Percentiles rank a stretch among this genome's conserved stretches.
phyloP scores from a whole-genome alignment of 2,329 filamentous ascomycete genomes.

The Botrytis elliptica region DNA sequence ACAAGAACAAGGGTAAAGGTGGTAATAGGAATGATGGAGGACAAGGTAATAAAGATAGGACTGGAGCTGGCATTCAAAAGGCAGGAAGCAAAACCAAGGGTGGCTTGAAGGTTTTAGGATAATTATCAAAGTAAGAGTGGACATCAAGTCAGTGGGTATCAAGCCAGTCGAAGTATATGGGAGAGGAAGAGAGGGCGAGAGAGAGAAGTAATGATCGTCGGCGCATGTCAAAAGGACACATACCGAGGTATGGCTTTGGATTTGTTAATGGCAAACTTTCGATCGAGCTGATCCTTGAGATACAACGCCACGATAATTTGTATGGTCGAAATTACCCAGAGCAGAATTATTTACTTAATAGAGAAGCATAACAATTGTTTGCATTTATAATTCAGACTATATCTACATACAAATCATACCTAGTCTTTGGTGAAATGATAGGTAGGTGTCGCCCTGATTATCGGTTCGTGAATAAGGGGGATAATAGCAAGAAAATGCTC shows the following conservation, averaged over 20 bases:
- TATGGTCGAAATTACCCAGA: not conserved
- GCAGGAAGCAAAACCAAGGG: conserved; percentile 67
- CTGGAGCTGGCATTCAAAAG: conserved; percentile 57
- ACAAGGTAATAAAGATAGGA: conserved; percentile 40
- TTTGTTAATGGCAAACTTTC: not conserved
- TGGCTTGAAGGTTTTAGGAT: conserved; percentile 60
- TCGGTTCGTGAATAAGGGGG: not conserved
- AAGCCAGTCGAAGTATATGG: not conserved
- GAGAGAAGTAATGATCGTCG: not conserved
- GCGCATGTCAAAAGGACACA: not conserved
- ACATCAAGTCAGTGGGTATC: not conserved
- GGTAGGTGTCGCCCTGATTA: not conserved
- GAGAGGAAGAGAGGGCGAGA: not conserved
- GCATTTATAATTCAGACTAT: not conserved
- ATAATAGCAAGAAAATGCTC: not conserved
- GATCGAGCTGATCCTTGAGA: not conserved
- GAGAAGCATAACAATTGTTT: not conserved
- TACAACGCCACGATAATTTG: not conserved
- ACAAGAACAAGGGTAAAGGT: conserved; percentile 43
- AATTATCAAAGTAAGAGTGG: conserved; percentile 26
- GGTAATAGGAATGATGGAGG: conserved; percentile 40
- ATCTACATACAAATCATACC: not conserved
- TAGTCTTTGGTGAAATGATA: not conserved
- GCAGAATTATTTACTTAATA: not conserved
- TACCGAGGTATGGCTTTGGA: not conserved